A percentile compares a stretch with the other conserved stretches of the same genome.
Conservation (phyloP, 2,329 filamentous ascomycete genomes). For the Mycosphaerella sp. region DNA sequence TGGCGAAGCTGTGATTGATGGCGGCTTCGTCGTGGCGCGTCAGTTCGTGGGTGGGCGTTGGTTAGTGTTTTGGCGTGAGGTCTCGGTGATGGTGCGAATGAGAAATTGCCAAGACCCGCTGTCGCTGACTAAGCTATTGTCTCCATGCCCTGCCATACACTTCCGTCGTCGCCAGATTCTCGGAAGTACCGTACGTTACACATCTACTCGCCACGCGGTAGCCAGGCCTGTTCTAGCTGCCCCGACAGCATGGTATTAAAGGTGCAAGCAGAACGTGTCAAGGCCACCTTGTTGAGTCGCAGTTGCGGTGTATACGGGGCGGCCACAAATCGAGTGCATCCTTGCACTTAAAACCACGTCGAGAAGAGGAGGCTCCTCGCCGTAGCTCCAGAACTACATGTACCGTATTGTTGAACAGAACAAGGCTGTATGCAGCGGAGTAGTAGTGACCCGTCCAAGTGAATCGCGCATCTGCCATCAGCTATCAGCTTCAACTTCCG, state of each 20-base stretch:
- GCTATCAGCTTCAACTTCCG: too few species aligned
- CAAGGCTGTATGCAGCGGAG: neutral
- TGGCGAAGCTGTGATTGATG: conserved; percentile 46
- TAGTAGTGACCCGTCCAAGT: neutral
- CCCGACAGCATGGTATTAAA: neutral
- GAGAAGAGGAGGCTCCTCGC: too few species aligned
- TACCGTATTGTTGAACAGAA: neutral
- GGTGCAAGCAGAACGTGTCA: neutral
- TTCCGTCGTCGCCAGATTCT: neutral
- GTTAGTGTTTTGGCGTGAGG: too few species aligned
- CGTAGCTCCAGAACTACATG: too few species aligned
- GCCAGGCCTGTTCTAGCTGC: neutral
- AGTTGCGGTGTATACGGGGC: neutral
- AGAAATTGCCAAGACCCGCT: too few species aligned
- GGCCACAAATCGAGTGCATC: conserved; percentile 2
- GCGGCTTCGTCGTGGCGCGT: conserved; percentile 47
- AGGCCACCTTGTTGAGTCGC: neutral
- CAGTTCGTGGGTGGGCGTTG: neutral
- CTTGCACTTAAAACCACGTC: too few species aligned
- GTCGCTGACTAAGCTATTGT: too few species aligned
- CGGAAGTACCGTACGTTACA: neutral
- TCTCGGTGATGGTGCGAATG: too few species aligned
- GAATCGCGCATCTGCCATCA: neutral
- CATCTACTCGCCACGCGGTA: conserved; percentile 1
- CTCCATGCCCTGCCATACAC: neutral